Percentiles rank a stretch among this genome's conserved stretches.
Conservation (phyloP, 2,329 filamentous ascomycete species). For the Chalaropsis ovoidea region DNA sequence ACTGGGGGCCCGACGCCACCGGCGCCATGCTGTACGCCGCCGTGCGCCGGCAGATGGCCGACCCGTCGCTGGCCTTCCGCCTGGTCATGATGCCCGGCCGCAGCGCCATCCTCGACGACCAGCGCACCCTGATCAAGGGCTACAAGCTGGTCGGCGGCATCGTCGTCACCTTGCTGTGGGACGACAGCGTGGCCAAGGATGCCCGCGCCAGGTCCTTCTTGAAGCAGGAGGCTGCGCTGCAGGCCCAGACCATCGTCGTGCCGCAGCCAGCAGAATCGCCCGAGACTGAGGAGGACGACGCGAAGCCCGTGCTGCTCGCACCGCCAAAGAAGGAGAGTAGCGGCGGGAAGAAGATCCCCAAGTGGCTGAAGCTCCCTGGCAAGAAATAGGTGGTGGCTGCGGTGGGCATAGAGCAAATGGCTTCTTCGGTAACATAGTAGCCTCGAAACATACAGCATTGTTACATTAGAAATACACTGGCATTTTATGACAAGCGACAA, state of each 20-base stretch:
- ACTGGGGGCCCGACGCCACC: slow-evolving; percentile 58
- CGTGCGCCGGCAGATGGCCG: slow-evolving; percentile 60
- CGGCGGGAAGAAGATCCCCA: slow-evolving; percentile 46
- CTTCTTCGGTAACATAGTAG: background rate
- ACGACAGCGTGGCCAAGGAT: slow-evolving; percentile 47
- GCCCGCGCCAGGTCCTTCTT: slow-evolving; percentile 50
- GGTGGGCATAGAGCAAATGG: background rate
- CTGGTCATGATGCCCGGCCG: slow-evolving; percentile 54
- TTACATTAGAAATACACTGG: background rate
- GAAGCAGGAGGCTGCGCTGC: slow-evolving; percentile 45
- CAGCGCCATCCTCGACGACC: slow-evolving; percentile 40
- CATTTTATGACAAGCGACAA: too few species aligned
- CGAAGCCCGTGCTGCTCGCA: slow-evolving; percentile 27
- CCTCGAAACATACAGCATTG: background rate
- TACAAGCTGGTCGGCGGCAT: slow-evolving; percentile 56
- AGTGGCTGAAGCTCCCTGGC: slow-evolving; percentile 60
- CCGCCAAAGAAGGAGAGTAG: slow-evolving; percentile 31
- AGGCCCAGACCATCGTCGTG: slow-evolving; percentile 58
- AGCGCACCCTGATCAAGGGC: slow-evolving; percentile 54
- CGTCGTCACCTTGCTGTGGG: slow-evolving; percentile 68
- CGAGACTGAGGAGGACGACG: slow-evolving; percentile 35
- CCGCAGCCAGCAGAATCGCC: slow-evolving; percentile 39
- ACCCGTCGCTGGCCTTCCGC: slow-evolving; percentile 56
- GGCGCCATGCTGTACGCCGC: slow-evolving; percentile 63
- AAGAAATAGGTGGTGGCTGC: slow-evolving; percentile 48